Percentiles rank a stretch among this genome's conserved stretches.
Conservation (phyloP, 441 rosid genomes). For the Aquilaria agallochum region DNA sequence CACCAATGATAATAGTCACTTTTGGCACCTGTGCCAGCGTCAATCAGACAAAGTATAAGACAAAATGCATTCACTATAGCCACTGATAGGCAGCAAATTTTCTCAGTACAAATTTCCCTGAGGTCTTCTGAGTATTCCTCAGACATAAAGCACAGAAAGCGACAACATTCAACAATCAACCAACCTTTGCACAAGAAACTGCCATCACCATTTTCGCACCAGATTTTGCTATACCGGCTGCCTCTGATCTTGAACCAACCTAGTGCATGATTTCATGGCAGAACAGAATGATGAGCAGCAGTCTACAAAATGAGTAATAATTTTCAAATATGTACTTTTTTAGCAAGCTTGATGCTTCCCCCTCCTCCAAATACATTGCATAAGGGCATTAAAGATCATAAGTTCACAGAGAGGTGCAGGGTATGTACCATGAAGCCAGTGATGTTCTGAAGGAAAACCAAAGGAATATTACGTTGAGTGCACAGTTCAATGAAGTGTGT, state of each 20-base stretch:
- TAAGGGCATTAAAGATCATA: constrained; percentile 1
- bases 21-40: constrained; percentile 68
- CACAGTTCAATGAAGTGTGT: constrained; percentile 93
- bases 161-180: constrained; percentile 1
- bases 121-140: neutral
- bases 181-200: constrained; percentile 93
- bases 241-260: constrained; percentile 99
- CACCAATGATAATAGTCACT: constrained; percentile 84
- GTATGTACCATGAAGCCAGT: constrained; percentile 91
- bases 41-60: constrained; percentile 6
- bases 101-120: neutral
- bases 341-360: neutral
- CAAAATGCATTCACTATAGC: neutral
- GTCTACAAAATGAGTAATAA: neutral
- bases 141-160: neutral
- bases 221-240: constrained; percentile 94
- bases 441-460: constrained; percentile 91
- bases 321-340: constrained; percentile 1
- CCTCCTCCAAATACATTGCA: constrained; percentile 4
- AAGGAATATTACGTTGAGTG: constrained; percentile 83
- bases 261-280: constrained; percentile 20
- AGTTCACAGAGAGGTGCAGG: neutral
- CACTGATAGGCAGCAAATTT: too few species aligned
- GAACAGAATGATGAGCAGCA: neutral
- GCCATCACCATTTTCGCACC: constrained; percentile 99